phyloP scores from a whole-genome alignment of 208 protist species.

The Angomonas deanei region DNA sequence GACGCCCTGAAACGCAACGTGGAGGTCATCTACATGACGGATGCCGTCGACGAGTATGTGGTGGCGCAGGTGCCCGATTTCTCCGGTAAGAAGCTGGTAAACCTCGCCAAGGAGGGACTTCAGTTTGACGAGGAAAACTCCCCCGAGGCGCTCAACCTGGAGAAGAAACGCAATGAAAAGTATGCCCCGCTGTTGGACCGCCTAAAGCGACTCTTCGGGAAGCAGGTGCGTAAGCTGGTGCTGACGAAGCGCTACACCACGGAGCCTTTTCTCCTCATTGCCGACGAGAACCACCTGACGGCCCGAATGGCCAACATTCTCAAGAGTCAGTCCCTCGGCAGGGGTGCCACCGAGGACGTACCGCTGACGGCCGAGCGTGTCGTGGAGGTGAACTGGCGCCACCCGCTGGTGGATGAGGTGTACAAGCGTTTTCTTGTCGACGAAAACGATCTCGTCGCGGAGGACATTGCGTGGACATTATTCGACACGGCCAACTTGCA shows the following conservation, averaged over 20 bases:
- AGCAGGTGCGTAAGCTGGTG: conserved; percentile 84
- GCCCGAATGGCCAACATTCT: conserved; percentile 97
- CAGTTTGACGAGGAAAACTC: conserved; percentile 88
- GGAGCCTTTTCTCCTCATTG: conserved; percentile 94
- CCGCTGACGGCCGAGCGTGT: conserved; percentile 75
- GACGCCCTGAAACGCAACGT: conserved; percentile 74
- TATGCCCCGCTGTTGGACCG: conserved; percentile 81
- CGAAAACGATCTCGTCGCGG: conserved; percentile 71
- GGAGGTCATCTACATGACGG: conserved; percentile 94
- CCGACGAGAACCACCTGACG: conserved; percentile 91
- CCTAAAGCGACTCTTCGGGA: conserved; percentile 75
- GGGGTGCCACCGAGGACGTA: conserved; percentile 13
- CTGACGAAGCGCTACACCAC: conserved; percentile 91
- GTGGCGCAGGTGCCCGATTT: conserved; percentile 92
- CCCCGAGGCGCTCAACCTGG: conserved; percentile 80
- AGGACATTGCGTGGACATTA: conserved; percentile 92
- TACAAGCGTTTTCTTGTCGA: conserved; percentile 79
- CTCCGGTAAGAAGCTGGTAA: conserved; percentile 94
- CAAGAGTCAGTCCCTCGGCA: conserved; percentile 90
- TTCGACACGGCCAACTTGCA: conserved; percentile 94
- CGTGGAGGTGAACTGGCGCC: conserved; percentile 98
- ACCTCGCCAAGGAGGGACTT: conserved; percentile 95
- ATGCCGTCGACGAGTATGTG: conserved; percentile 98
- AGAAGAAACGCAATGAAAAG: conserved; percentile 88
- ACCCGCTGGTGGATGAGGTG: conserved; percentile 95